phyloP scores from a whole-genome alignment of 2,329 filamentous ascomycete species.

The Pseudocercospora macadamiae region DNA sequence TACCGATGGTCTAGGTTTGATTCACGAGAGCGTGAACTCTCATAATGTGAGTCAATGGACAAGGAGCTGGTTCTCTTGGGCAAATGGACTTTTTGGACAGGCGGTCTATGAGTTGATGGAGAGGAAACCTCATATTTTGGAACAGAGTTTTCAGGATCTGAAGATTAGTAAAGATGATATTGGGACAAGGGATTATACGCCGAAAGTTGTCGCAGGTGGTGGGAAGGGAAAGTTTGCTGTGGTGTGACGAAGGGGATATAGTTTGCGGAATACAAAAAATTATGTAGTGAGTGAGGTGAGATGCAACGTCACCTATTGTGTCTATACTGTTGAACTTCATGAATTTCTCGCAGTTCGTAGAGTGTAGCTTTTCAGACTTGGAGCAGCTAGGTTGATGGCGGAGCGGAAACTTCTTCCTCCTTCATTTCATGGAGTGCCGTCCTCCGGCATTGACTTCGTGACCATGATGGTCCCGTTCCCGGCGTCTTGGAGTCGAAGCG shows the following conservation, averaged over 20 bases:
- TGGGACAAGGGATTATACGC: conserved; percentile 14
- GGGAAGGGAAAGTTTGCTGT: background rate
- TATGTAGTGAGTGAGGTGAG: no score
- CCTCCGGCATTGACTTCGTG: no score
- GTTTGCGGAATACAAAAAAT: no score
- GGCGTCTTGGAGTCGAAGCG: no score
- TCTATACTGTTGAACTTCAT: no score
- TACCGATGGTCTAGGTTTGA: conserved; percentile 50
- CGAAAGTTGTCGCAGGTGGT: background rate
- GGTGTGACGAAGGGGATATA: background rate
- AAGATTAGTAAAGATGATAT: conserved; percentile 13
- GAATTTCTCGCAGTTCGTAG: no score
- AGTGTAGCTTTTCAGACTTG: no score
- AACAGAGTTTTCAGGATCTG: conserved; percentile 11
- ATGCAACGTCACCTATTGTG: no score
- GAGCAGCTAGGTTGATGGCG: no score
- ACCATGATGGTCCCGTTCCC: no score
- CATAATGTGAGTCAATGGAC: conserved; percentile 48
- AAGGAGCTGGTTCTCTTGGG: conserved; percentile 67
- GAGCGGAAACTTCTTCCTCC: no score
- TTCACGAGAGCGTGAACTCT: conserved; percentile 53
- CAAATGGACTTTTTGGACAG: conserved; percentile 14
- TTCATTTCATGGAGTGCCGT: no score
- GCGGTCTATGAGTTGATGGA: conserved; percentile 1
- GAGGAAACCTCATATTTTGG: conserved; percentile 2